Evolutionary conservation across 352 stramenopile genomes (phyloP), one percentile per base, ranked within the genome.

Genomic region (Globisporangium canariense): DNA sequence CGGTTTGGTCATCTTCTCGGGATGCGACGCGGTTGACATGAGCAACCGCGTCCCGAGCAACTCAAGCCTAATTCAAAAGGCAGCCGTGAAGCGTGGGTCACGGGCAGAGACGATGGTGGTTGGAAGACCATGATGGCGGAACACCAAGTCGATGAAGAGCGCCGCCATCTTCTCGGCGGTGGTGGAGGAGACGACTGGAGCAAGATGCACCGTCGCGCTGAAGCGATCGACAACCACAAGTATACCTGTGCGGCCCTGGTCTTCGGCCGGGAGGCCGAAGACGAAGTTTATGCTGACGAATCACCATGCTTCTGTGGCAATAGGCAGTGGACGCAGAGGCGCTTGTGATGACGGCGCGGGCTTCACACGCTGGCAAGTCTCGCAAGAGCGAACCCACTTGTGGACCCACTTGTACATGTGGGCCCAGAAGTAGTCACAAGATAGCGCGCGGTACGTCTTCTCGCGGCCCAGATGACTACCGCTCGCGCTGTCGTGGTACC

Each of bases 361-460:
- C 34, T 74, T 74, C 8, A 70, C 61, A 1, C 71, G 65, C 9
- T 78, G 61, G 22, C 68, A 76, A 2, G 58, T 30, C 54, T 80
- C 65, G n/a, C 64, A 77, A 0, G 61, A 63, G 32, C 61, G 58
- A 1, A 77, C 55, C 32, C 57, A 80, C 36, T 73, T 77, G 2
- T 57, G 55, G 1, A 77, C 67, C 56, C n/a, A 74, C 32, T 76
- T 74, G 32, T 74, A 76, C 68, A 70, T 60, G 41, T 77, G 64
- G 0, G 73, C 25, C 68, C n/a, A n/a, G n/a, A 55, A 72, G 46
- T 67, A 70, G 43, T 68, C 51, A 0, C 65, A 64, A 2, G 59
- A 63, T 0, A 79, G 51, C 0, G 56, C 22, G 8, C 47, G 7
- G 49, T 64, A 77, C 6, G 67, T 74, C 43, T 77, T 77, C 58